A percentile compares a stretch with the other conserved stretches of the same genome.
These are phyloP conservation scores for Ophiostoma angusticollis DNA, from an alignment of 2,329 filamentous ascomycete species.

Conservation along the genomic window DNA sequence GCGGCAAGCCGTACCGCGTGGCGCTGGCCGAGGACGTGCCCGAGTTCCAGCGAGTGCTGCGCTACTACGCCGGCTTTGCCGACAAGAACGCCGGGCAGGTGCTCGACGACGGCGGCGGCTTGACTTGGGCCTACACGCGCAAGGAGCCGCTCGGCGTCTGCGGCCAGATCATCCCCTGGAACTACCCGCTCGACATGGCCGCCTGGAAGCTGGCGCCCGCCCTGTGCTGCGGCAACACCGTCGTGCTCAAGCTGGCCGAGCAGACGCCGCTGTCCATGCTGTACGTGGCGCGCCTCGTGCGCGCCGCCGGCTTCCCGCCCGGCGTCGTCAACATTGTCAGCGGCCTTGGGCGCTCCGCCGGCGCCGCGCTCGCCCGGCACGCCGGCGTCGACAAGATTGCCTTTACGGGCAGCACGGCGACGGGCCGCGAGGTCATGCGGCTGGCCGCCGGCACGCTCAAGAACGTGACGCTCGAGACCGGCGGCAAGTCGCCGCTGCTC, in stretches of 20 bases:
- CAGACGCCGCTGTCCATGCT: slow-evolving; percentile 48
- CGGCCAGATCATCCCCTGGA: slow-evolving; percentile 64
- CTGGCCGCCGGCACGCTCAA: slow-evolving; percentile 47
- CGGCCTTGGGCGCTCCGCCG: slow-evolving; percentile 52
- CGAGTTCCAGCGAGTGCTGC: slow-evolving; percentile 36
- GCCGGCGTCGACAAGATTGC: slow-evolving; percentile 56
- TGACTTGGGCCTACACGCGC: slow-evolving; percentile 66
- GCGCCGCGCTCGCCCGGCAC: slow-evolving; percentile 52
- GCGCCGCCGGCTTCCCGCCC: slow-evolving; percentile 60
- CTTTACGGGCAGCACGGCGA: slow-evolving; percentile 59
- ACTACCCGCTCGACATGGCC: slow-evolving; percentile 59
- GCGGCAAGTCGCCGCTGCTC: slow-evolving; percentile 46
- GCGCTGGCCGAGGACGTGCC: slow-evolving; percentile 51
- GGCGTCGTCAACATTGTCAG: slow-evolving; percentile 63
- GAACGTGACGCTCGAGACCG: slow-evolving; percentile 46
- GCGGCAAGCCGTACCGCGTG: slow-evolving; percentile 61
- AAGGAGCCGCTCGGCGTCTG: slow-evolving; percentile 68
- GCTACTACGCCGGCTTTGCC: slow-evolving; percentile 68
- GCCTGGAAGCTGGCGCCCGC: slow-evolving; percentile 61
- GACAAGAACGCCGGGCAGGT: slow-evolving; percentile 70
- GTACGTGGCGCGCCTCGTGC: slow-evolving; percentile 49
- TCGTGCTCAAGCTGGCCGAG: slow-evolving; percentile 49
- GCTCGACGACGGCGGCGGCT: slow-evolving; percentile 56
- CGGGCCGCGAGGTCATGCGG: slow-evolving; percentile 56
- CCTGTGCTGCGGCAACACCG: slow-evolving; percentile 45